Percentiles rank a stretch among this genome's conserved stretches.
These are phyloP conservation scores for Alternaria infectoria DNA, from an alignment of 2,329 filamentous ascomycete genomes.

Conservation along the genomic window DNA sequence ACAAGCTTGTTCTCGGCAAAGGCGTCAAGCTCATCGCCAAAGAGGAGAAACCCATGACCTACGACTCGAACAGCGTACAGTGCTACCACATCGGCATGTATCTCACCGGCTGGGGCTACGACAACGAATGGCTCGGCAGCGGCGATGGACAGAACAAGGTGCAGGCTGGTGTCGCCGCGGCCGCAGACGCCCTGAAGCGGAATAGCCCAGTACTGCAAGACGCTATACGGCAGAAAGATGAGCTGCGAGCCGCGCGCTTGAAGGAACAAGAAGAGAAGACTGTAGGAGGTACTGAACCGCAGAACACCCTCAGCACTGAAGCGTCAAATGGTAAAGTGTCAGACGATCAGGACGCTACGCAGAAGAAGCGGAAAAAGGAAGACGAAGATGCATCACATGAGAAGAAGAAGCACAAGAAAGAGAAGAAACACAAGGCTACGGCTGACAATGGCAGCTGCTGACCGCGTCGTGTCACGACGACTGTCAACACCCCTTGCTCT, in stretches of 20 bases:
- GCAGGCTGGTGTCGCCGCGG: slow-evolving; percentile 72
- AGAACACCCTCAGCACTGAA: neutral
- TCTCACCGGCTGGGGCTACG: slow-evolving; percentile 72
- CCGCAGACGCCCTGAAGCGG: slow-evolving; percentile 65
- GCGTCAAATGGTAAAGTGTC: slow-evolving; percentile 30
- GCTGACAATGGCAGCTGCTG: slow-evolving; percentile 9
- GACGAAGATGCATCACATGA: neutral
- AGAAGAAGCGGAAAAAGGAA: slow-evolving; percentile 16
- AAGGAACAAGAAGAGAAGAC: slow-evolving; percentile 19
- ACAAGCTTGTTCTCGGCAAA: slow-evolving; percentile 41
- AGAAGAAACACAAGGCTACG: slow-evolving; percentile 5
- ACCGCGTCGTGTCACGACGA: neutral
- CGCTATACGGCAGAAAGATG: slow-evolving; percentile 29
- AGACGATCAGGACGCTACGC: neutral
- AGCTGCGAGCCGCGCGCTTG: slow-evolving; percentile 21
- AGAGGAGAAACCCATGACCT: slow-evolving; percentile 61
- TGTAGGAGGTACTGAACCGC: slow-evolving; percentile 11
- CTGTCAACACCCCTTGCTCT: neutral
- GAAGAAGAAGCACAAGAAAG: slow-evolving; percentile 21
- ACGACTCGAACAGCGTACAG: slow-evolving; percentile 58
- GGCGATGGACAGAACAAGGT: slow-evolving; percentile 71
- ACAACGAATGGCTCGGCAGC: slow-evolving; percentile 65
- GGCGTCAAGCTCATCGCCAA: slow-evolving; percentile 50
- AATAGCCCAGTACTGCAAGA: slow-evolving; percentile 23
- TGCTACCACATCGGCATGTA: slow-evolving; percentile 69